These are phyloP conservation scores for Cladophialophora immunda DNA, from an alignment of 2,329 filamentous ascomycete genomes.

Conservation along the genomic window DNA sequence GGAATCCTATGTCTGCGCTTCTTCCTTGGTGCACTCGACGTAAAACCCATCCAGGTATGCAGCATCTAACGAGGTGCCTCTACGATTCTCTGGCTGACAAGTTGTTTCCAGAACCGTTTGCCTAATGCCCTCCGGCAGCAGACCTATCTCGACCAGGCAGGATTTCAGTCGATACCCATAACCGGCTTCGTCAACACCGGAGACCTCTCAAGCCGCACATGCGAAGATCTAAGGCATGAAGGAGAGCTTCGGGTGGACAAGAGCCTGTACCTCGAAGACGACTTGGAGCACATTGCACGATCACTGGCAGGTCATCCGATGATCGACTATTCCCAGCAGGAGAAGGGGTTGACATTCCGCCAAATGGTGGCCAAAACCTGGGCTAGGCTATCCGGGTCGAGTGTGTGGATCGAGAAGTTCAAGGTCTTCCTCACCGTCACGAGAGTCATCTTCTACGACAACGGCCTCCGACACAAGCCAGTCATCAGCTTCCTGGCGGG, in stretches of 20 bases:
- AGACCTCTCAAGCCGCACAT: slow-evolving; percentile 14
- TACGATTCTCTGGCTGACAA: neutral
- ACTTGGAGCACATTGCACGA: slow-evolving; percentile 31
- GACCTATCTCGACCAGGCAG: neutral
- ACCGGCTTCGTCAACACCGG: slow-evolving; percentile 28
- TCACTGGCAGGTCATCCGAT: slow-evolving; percentile 28
- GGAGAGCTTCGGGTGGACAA: slow-evolving; percentile 28
- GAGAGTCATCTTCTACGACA: slow-evolving; percentile 35
- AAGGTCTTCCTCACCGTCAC: slow-evolving; percentile 35
- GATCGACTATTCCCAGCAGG: slow-evolving; percentile 27
- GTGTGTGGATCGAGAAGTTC: slow-evolving; percentile 35
- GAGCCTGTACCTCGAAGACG: slow-evolving; percentile 28
- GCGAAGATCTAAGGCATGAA: slow-evolving; percentile 26
- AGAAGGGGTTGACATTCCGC: slow-evolving; percentile 16
- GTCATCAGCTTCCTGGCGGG: slow-evolving; percentile 40
- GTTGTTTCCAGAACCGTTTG: neutral
- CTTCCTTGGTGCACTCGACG: neutral
- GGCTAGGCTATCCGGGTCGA: slow-evolving; percentile 33
- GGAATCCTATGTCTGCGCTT: neutral
- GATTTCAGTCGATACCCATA: slow-evolving; percentile 18
- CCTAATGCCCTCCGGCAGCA: slow-evolving; percentile 5
- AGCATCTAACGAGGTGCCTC: neutral
- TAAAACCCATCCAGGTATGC: slow-evolving; percentile 1
- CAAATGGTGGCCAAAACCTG: slow-evolving; percentile 22
- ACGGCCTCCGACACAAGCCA: slow-evolving; percentile 27